Conservation (phyloP, 129 eudicot genomes). For the Chrysanthemum seticuspe region DNA sequence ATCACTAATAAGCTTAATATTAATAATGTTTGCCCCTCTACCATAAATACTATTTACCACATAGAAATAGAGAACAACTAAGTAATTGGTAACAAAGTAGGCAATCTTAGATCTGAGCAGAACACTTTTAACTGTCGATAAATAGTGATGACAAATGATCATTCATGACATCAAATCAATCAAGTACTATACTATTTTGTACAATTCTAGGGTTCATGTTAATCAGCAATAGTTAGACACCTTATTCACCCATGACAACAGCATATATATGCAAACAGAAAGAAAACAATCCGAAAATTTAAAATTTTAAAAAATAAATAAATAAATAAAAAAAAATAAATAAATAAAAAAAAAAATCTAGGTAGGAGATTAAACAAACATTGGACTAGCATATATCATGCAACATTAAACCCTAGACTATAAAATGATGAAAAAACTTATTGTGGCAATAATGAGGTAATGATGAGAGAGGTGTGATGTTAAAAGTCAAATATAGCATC, state of each 20-base stretch:
- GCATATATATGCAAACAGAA: constrained; percentile 3
- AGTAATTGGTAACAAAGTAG: too few species aligned
- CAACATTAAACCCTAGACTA: constrained; percentile 36
- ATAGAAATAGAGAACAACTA: too few species aligned
- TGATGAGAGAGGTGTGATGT: constrained; percentile 30
- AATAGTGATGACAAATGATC: constrained; percentile 7
- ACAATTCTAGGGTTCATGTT: not conserved
- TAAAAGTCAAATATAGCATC: constrained; percentile 33
- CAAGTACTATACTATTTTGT: not conserved
- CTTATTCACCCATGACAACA: constrained; percentile 8
- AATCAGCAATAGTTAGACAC: not conserved
- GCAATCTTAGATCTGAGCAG: not conserved
- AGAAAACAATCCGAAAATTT: not conserved
- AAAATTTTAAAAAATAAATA: too few species aligned
- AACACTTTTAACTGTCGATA: not conserved
- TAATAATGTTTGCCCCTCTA: too few species aligned
- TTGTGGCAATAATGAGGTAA: constrained; percentile 34
- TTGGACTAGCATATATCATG: constrained; percentile 14
- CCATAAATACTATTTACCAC: too few species aligned
- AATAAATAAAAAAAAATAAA: too few species aligned
- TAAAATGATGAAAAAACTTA: constrained; percentile 17
- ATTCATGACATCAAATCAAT: constrained; percentile 15
- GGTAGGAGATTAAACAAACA: not conserved
- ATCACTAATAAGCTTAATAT: too few species aligned
- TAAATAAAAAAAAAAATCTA: not conserved